Evolutionary conservation across 225 moss, liverwort and hornwort genomes (phyloP), one percentile per base, ranked within the genome.

Genomic region (Straminergon stramineum): DNA sequence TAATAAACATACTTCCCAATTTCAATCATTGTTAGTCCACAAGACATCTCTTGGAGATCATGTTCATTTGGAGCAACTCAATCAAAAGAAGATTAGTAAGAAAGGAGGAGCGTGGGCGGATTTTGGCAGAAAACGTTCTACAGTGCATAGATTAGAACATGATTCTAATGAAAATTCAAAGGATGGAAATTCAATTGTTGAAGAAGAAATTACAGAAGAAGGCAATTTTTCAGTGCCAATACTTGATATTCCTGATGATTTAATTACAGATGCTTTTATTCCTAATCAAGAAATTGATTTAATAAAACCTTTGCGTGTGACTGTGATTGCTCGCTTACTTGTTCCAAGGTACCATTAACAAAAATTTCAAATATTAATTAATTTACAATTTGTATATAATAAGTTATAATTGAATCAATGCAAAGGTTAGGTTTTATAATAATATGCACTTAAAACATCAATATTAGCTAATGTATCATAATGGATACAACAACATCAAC

Each of bases 21-120:
- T 94, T 73, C 93, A 93, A 70, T 94, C 93, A 11, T 43, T 94
- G 1, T 43, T 93, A 28, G 89, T 94, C 13, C 91, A 90, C 12
- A 93, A 93, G 55, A 92, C 94, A 39, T 94, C 94, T 12, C 19
- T 93, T 22, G 20, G 35, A 17, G 90, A 86, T 67, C 94, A 94
- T 73, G 81, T 92, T 26, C 92, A 94, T 85, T 58, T 93, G 11
- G 78, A 93, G 23, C 94, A 94, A 77, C 61, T 81, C 7, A 79
- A 90, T 45, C 85, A 92, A 48, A 80, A 84, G 13, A 91, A 91
- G 13, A 24, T 22, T 20, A 91, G 87, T 57, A 90, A 90, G 14
- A 94, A 91, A 71, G 88, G 90, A 19, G 91, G 91, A n/a, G 37
- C 2, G 4, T 92, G 92, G 92, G 88, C 86, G 26, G 74, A 91